Percentiles rank a stretch among this genome's conserved stretches.
phyloP scores from a whole-genome alignment of 768 basidiomycete species.

The Amanita fuliginea region DNA sequence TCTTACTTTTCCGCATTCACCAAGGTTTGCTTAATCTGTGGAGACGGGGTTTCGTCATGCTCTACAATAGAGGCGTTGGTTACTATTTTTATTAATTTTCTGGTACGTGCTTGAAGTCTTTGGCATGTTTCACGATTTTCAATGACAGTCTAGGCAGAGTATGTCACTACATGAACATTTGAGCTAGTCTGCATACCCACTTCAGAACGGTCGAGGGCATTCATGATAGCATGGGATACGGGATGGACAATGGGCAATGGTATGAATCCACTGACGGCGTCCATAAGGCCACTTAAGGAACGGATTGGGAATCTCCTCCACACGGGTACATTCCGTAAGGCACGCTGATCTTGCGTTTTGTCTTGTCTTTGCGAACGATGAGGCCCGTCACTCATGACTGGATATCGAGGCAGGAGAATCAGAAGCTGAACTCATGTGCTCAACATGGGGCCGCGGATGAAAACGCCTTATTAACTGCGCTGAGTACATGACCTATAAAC shows the following conservation, averaged over 20 bases:
- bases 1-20: not conserved
- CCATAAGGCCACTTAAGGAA: not conserved
- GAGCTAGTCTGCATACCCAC: not conserved
- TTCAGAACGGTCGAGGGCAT: not conserved
- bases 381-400: not conserved
- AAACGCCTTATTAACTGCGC: not conserved
- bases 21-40: not conserved
- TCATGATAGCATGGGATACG: not conserved
- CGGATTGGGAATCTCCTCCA: not conserved
- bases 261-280: not conserved
- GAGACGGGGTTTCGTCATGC: not conserved
- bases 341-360: too few species aligned
- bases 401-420: not conserved
- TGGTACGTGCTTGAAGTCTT: not conserved
- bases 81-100: not conserved
- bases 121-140: not conserved
- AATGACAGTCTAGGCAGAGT: not conserved
- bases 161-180: not conserved
- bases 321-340: not conserved
- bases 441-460: not conserved
- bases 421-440: not conserved
- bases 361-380: not conserved
- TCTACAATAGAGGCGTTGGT: not conserved
- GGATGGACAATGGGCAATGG: not conserved
- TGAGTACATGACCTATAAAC: too few species aligned